Conservation (phyloP, 2,329 filamentous ascomycete species). For the Aurifilum marmelostoma region DNA sequence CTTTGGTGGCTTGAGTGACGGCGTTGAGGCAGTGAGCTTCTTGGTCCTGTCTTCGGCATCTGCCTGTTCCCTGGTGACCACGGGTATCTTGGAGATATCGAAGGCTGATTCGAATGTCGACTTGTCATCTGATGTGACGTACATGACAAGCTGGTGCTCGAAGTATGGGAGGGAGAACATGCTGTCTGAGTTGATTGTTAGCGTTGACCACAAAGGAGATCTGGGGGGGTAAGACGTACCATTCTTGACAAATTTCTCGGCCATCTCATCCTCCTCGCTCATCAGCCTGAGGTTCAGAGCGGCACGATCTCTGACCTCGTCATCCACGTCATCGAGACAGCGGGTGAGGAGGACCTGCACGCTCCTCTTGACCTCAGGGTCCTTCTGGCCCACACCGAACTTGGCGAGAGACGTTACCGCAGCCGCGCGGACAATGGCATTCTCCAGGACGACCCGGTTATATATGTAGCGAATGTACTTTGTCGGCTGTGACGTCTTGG, state of each 20-base stretch:
- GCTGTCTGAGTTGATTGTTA: slow-evolving; percentile 59
- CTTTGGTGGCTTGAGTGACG: slow-evolving; percentile 91
- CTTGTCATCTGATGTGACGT: slow-evolving; percentile 91
- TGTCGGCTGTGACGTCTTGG: slow-evolving; percentile 91
- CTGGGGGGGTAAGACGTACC: slow-evolving; percentile 54
- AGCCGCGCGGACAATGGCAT: slow-evolving; percentile 91
- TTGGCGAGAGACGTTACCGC: slow-evolving; percentile 95
- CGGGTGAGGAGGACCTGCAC: slow-evolving; percentile 89
- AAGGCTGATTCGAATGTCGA: slow-evolving; percentile 83
- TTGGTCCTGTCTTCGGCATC: slow-evolving; percentile 95
- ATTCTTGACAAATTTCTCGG: slow-evolving; percentile 88
- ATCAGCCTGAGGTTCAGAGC: slow-evolving; percentile 91
- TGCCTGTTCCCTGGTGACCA: slow-evolving; percentile 94
- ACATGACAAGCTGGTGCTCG: slow-evolving; percentile 96
- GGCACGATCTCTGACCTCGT: slow-evolving; percentile 95
- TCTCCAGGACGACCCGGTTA: slow-evolving; percentile 96
- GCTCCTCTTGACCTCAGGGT: slow-evolving; percentile 94
- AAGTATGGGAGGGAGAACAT: slow-evolving; percentile 95
- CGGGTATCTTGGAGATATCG: slow-evolving; percentile 86
- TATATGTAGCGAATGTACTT: slow-evolving; percentile 99
- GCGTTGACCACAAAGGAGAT: not conserved
- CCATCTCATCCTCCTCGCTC: slow-evolving; percentile 86
- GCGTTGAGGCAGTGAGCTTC: slow-evolving; percentile 91
- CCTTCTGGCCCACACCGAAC: slow-evolving; percentile 95
- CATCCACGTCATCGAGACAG: slow-evolving; percentile 95